Percentiles rank a stretch among this genome's conserved stretches.
Conservation (phyloP, 768 basidiomycete species). For the Russula abietina region DNA sequence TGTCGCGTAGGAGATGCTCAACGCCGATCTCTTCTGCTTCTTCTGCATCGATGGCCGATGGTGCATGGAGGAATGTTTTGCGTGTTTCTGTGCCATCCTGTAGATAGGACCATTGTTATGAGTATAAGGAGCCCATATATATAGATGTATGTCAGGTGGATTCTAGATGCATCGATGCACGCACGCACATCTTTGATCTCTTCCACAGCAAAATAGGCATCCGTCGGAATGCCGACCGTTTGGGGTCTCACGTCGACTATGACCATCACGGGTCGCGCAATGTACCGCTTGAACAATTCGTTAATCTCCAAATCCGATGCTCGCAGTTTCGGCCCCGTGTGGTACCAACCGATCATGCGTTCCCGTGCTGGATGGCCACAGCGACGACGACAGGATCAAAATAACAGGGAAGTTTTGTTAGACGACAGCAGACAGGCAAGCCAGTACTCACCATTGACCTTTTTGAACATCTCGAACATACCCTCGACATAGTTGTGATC, state of each 20-base stretch:
- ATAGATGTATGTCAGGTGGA: background rate
- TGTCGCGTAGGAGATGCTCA: conserved; percentile 94
- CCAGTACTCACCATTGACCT: conserved; percentile 82
- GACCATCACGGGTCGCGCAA: conserved; percentile 91
- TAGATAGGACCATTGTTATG: background rate
- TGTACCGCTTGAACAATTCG: conserved; percentile 89
- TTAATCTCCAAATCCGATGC: conserved; percentile 66
- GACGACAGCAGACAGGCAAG: background rate
- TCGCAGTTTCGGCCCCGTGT: conserved; percentile 91
- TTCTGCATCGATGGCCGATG: conserved; percentile 66
- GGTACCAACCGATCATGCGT: conserved; percentile 98
- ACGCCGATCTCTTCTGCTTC: conserved; percentile 85
- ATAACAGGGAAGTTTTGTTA: background rate
- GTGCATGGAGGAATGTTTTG: conserved; percentile 84
- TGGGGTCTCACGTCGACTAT: conserved; percentile 96
- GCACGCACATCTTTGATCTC: conserved; percentile 94
- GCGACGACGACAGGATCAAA: background rate
- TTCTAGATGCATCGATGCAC: background rate
- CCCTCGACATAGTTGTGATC: conserved; percentile 98
- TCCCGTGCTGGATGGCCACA: conserved; percentile 63
- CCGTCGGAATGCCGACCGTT: conserved; percentile 90
- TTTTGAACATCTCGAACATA: conserved; percentile 99
- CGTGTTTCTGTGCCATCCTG: conserved; percentile 83
- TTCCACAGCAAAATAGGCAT: conserved; percentile 96
- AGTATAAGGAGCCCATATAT: background rate